phyloP scores from a whole-genome alignment of 305 asterid species.

The Solanum chacoense region DNA sequence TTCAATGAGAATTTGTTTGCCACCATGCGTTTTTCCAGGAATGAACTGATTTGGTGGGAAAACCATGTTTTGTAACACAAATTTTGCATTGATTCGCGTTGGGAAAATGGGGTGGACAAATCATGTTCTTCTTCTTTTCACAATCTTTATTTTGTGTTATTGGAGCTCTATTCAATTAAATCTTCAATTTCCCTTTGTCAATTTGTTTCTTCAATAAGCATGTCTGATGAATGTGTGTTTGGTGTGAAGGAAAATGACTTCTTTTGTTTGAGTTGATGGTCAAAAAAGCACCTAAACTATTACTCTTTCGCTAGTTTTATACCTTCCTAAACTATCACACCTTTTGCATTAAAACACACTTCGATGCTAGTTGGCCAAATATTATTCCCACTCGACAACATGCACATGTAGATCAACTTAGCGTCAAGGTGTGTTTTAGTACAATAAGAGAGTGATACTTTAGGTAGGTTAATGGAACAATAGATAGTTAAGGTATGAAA shows the following conservation, averaged over 20 bases:
- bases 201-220: neutral
- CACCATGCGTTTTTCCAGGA: neutral
- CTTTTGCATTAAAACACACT: neutral
- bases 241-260: neutral
- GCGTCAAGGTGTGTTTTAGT: neutral
- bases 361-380: neutral
- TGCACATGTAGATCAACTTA: neutral
- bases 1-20: neutral
- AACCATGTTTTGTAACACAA: neutral
- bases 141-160: neutral
- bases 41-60: neutral
- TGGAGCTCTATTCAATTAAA: neutral
- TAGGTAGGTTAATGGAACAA: neutral
- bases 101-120: neutral
- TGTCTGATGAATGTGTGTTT: neutral
- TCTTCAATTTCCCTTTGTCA: neutral
- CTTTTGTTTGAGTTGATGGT: neutral
- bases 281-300: neutral
- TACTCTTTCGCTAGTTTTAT: neutral
- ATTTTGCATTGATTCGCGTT: neutral
- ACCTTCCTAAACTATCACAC: neutral
- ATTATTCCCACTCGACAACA: neutral
- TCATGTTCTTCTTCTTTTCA: neutral
- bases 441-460: neutral
- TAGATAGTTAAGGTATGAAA: neutral